phyloP scores from a whole-genome alignment of 305 asterid species.

The Caryopteris hybrid region DNA sequence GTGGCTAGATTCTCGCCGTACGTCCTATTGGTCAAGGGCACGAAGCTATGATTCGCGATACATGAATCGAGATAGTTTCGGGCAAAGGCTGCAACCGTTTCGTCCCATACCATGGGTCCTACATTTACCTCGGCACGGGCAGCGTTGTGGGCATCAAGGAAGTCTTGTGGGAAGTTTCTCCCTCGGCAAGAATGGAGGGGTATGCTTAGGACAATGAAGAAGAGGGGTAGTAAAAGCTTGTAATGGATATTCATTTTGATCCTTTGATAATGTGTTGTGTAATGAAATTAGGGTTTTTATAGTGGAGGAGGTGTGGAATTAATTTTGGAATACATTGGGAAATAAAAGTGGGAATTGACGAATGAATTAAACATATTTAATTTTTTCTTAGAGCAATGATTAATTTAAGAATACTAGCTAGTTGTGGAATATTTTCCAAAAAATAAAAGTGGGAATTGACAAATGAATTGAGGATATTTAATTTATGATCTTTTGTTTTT shows the following conservation, averaged over 20 bases:
- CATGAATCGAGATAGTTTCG: conserved; percentile 27
- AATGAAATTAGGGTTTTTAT: no score
- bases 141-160: conserved; percentile 29
- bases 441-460: no score
- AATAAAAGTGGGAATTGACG: no score
- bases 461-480: no score
- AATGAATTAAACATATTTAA: no score
- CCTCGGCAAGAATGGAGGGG: conserved; percentile 6
- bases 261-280: not conserved
- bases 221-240: not conserved
- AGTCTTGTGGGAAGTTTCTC: conserved; percentile 33
- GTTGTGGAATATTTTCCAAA: no score
- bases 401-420: no score
- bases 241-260: not conserved
- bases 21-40: conserved; percentile 14
- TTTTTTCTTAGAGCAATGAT: no score
- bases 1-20: conserved; percentile 48
- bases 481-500: no score
- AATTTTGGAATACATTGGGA: no score
- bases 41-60: conserved; percentile 22
- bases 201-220: not conserved
- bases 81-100: conserved; percentile 29
- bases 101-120: conserved; percentile 30
- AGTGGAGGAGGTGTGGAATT: no score
- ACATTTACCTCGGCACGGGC: conserved; percentile 40